A percentile compares a stretch with the other conserved stretches of the same genome.
Evolutionary conservation across 345 rosid genomes (phyloP).

Genomic region (Lagerstroemia speciosa): DNA sequence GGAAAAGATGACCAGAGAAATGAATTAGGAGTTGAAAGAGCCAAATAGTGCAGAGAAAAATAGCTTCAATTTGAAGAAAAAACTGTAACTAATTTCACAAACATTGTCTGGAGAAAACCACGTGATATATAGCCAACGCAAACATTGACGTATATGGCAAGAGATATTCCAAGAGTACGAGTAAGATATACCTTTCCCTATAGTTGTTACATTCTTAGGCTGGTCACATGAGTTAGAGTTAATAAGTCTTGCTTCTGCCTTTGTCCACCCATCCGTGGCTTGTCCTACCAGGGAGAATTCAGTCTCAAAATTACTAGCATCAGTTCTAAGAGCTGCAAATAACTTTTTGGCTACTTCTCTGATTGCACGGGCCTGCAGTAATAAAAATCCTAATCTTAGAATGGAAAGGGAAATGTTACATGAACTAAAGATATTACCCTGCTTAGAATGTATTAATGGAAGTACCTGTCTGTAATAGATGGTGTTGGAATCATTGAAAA

Average conservation of each 20-base stretch:
- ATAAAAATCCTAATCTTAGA: not conserved
- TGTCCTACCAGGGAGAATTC: conserved; percentile 9
- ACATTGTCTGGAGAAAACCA: too few relatives aligned
- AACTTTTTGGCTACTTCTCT: conserved; percentile 25
- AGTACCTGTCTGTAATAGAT: conserved; percentile 9
- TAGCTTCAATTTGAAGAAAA: too few relatives aligned
- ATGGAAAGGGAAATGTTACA: not conserved
- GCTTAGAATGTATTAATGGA: not conserved
- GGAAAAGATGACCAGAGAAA: too few relatives aligned
- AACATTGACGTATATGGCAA: too few relatives aligned
- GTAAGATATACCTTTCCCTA: too few relatives aligned
- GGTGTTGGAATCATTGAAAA: not conserved
- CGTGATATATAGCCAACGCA: too few relatives aligned
- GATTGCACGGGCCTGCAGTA: conserved; percentile 26
- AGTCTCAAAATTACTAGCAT: conserved; percentile 17
- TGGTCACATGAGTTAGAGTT: too few relatives aligned
- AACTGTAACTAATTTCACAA: too few relatives aligned
- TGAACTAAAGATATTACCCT: not conserved
- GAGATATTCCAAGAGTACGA: too few relatives aligned
- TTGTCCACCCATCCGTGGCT: conserved; percentile 9
- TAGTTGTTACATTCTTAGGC: too few relatives aligned
- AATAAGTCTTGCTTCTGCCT: conserved; percentile 12
- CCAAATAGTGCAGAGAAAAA: too few relatives aligned
- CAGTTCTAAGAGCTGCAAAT: conserved; percentile 19
- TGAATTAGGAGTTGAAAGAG: too few relatives aligned